These are phyloP conservation scores for Diaporthe australafricana DNA, from an alignment of 2,329 filamentous ascomycete genomes.

Conservation along the genomic window DNA sequence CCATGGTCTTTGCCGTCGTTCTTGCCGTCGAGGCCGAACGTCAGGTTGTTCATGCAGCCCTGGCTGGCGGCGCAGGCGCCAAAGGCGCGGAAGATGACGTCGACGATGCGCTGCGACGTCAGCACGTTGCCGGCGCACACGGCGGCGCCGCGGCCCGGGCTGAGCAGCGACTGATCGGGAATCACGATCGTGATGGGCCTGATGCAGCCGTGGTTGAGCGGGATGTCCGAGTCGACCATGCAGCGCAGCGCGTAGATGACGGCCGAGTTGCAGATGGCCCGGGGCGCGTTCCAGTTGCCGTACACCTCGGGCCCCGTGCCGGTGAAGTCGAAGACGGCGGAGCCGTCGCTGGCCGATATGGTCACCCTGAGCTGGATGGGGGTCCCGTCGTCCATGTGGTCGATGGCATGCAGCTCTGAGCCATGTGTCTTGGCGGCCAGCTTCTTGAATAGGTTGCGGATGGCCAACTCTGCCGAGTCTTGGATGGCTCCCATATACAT, in stretches of 20 bases:
- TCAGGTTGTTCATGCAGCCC: slow-evolving; percentile 47
- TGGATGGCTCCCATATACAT: slow-evolving; percentile 55
- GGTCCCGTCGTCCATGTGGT: slow-evolving; percentile 52
- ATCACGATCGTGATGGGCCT: slow-evolving; percentile 46
- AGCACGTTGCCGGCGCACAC: slow-evolving; percentile 54
- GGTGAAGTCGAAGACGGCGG: slow-evolving; percentile 47
- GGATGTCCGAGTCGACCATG: slow-evolving; percentile 48
- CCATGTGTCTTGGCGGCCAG: slow-evolving; percentile 58
- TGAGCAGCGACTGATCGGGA: slow-evolving; percentile 46
- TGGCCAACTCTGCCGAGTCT: slow-evolving; percentile 52
- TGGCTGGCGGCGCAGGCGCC: slow-evolving; percentile 42
- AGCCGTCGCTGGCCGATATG: slow-evolving; percentile 44
- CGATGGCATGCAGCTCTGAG: slow-evolving; percentile 42
- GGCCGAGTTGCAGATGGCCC: slow-evolving; percentile 42
- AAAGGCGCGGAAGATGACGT: slow-evolving; percentile 47
- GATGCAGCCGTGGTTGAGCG: slow-evolving; percentile 51
- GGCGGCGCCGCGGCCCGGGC: slow-evolving; percentile 41
- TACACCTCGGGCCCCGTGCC: slow-evolving; percentile 48
- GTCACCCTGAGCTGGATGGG: slow-evolving; percentile 46
- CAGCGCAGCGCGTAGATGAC: slow-evolving; percentile 50
- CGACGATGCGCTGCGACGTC: slow-evolving; percentile 46
- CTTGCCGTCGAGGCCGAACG: slow-evolving; percentile 41
- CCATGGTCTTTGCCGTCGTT: too few species aligned
- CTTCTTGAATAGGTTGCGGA: slow-evolving; percentile 45
- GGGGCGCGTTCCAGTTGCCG: slow-evolving; percentile 47